These are phyloP conservation scores for Kingdonia uniflora DNA, from an alignment of 164 flowering plant genomes.

Conservation along the genomic window DNA sequence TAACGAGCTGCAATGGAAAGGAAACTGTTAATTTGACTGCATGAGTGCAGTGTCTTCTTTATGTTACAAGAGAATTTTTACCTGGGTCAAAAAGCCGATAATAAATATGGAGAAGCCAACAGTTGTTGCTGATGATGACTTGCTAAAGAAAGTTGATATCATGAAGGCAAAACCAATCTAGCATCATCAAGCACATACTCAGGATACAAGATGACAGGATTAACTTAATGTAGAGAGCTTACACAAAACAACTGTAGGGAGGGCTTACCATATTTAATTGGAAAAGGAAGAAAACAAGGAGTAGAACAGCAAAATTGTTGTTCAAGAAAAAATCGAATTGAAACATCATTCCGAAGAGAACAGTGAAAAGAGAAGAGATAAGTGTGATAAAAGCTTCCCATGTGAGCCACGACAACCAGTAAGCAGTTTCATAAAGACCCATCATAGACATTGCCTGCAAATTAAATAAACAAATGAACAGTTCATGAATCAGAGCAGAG, in stretches of 20 bases:
- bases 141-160: constrained; percentile 77
- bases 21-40: constrained; percentile 4
- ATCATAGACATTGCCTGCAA: constrained; percentile 87
- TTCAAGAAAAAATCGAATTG: constrained; percentile 84
- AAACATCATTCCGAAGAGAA: constrained; percentile 93
- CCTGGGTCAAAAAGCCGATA: constrained; percentile 81
- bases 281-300: constrained; percentile 79
- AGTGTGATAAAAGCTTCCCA: constrained; percentile 71
- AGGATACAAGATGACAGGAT: too few species aligned
- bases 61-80: constrained; percentile 11
- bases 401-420: constrained; percentile 92
- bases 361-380: constrained; percentile 59
- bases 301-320: constrained; percentile 68
- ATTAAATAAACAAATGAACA: neutral
- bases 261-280: constrained; percentile 81
- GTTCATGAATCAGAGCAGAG: too few species aligned
- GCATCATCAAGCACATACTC: constrained; percentile 7
- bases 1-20: neutral
- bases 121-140: constrained; percentile 75
- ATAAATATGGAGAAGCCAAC: constrained; percentile 79
- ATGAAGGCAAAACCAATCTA: constrained; percentile 82
- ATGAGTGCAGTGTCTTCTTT: neutral
- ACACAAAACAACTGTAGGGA: too few species aligned
- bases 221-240: too few species aligned
- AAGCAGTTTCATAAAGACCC: constrained; percentile 95